Conservation (phyloP, 345 rosid species). For the Acer saccharum region DNA sequence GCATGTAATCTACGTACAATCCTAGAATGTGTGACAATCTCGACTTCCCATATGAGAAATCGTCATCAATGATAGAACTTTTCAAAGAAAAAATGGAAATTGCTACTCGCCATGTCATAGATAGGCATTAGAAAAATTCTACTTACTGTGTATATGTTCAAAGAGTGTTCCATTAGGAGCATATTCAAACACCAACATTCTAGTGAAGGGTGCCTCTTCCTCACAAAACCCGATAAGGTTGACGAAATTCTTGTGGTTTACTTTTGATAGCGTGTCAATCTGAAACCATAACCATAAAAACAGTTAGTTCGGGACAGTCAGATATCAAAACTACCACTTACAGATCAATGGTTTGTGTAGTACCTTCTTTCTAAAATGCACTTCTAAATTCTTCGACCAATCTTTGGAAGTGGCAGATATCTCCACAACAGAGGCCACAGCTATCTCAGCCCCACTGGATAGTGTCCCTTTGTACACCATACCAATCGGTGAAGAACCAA, state of each 20-base stretch:
- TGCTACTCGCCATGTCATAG: background rate
- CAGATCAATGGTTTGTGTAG: background rate
- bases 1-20: background rate
- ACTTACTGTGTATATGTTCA: conserved; percentile 91
- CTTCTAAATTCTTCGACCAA: conserved; percentile 75
- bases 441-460: conserved; percentile 88
- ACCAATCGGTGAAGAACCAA: conserved; percentile 70
- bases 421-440: conserved; percentile 65
- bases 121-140: conserved; percentile 20
- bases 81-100: background rate
- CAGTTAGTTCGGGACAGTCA: conserved; percentile 9
- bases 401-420: conserved; percentile 49
- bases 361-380: conserved; percentile 86
- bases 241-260: conserved; percentile 92
- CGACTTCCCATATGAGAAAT: background rate
- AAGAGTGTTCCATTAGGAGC: conserved; percentile 94
- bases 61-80: background rate
- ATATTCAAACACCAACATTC: conserved; percentile 97
- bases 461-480: conserved; percentile 86
- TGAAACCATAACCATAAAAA: conserved; percentile 38
- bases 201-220: conserved; percentile 83
- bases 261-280: conserved; percentile 76
- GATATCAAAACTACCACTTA: conserved; percentile 3
- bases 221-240: conserved; percentile 90
- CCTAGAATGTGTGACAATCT: background rate